These are phyloP conservation scores for Zopfia rhizophila DNA, from an alignment of 2,329 filamentous ascomycete species.

Conservation along the genomic window DNA sequence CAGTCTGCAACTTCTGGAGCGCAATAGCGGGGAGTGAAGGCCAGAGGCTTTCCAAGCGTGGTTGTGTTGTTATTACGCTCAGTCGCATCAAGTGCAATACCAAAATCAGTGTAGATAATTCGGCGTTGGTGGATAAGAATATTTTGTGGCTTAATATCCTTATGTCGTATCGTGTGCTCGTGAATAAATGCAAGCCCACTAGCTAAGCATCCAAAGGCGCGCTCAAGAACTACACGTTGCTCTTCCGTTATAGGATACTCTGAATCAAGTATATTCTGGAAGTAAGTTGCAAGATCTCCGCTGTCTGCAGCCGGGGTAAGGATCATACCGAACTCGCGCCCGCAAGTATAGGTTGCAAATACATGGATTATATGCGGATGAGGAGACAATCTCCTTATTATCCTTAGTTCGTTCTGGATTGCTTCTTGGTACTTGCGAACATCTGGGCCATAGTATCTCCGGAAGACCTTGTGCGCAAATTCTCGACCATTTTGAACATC, in stretches of 20 bases:
- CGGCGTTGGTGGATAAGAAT: conserved; percentile 19
- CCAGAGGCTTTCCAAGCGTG: not conserved
- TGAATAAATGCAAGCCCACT: conserved; percentile 19
- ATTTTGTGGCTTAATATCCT: conserved; percentile 26
- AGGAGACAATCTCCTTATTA: conserved; percentile 10
- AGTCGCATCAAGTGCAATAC: conserved; percentile 12
- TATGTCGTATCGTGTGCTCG: conserved; percentile 17
- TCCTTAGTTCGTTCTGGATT: conserved; percentile 11
- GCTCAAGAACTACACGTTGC: not conserved
- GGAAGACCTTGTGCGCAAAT: conserved; percentile 1
- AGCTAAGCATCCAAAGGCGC: conserved; percentile 19
- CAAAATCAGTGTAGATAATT: conserved; percentile 24
- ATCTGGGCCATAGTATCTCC: not conserved
- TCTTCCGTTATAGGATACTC: not conserved
- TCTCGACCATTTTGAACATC: not conserved
- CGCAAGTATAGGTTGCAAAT: conserved; percentile 16
- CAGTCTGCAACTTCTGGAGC: conserved; percentile 18
- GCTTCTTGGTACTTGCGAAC: not conserved
- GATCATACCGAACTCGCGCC: conserved; percentile 18
- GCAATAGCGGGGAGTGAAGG: conserved; percentile 10
- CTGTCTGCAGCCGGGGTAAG: conserved; percentile 27
- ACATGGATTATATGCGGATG: conserved; percentile 21
- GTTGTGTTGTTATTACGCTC: conserved; percentile 20
- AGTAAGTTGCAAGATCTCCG: conserved; percentile 27
- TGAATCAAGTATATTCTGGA: conserved; percentile 13